Evolutionary conservation across 345 rosid species (phyloP).

Genomic region (Jatropha curcas): DNA sequence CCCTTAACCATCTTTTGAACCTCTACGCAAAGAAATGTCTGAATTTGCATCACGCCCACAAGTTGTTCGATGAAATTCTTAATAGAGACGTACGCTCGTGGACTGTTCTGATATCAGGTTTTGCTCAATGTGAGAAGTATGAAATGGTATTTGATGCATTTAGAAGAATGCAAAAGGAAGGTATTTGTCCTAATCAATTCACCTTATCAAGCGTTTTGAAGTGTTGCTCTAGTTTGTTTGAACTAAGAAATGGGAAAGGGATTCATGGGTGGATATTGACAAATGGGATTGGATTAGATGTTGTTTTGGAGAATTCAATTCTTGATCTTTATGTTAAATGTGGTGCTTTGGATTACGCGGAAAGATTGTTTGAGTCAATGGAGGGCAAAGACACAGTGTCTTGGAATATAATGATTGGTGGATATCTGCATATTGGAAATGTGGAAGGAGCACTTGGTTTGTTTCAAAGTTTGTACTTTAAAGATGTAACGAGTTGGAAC

Average conservation of each 20-base stretch:
- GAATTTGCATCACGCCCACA: constrained; percentile 9
- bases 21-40: not conserved
- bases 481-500: constrained; percentile 52
- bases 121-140: constrained; percentile 30
- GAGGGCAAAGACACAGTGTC: constrained; percentile 36
- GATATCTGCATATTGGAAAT: constrained; percentile 37
- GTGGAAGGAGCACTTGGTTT: constrained; percentile 34
- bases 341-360: constrained; percentile 27
- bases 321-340: constrained; percentile 53
- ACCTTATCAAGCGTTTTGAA: constrained; percentile 51
- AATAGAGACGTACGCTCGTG: constrained; percentile 36
- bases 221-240: constrained; percentile 42
- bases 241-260: constrained; percentile 38
- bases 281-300: constrained; percentile 38
- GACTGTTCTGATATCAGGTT: constrained; percentile 45
- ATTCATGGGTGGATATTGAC: constrained; percentile 57
- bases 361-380: constrained; percentile 42
- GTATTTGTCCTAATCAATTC: constrained; percentile 45
- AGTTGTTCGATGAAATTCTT: constrained; percentile 26
- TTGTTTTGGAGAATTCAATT: constrained; percentile 44
- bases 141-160: constrained; percentile 30
- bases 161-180: constrained; percentile 39
- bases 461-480: constrained; percentile 34
- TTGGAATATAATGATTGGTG: constrained; percentile 50
- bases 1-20: constrained; percentile 16